Evolutionary conservation across 257 asterid genomes (phyloP), one percentile per base, ranked within the genome.

Genomic region (Solanum piurae): DNA sequence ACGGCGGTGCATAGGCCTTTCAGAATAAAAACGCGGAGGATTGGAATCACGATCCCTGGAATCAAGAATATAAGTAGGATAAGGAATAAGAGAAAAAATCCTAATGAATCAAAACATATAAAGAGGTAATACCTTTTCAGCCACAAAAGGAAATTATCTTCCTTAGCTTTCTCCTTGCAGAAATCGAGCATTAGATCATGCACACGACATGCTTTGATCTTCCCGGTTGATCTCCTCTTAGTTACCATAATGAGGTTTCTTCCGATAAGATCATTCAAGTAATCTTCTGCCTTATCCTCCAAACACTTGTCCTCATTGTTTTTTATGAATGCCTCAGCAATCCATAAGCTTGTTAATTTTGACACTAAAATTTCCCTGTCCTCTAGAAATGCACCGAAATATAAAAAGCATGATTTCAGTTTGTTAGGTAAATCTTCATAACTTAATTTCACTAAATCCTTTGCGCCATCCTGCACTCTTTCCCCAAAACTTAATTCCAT

Each of bases 391-490:
- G 69, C 44, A 21, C 86, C 21, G 23, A 83, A 83, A 83, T 83
- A 52, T 46, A 83, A 12, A 29, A 87, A 58, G 23, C 86, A 87
- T 9, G 74, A 12, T 87, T 86, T 90, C 88, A 88, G 72, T 79
- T 86, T 87, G 76, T 72, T 29, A 42, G 92, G 91, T 75, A 91
- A 37, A 36, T 89, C 68, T 34, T 90, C 87, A 9, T 89, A 90
- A 68, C 92, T 90, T 86, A 90, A 71, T 3, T 84, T 84, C 4
- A 36, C 34, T 60, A 34, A 38, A 8, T 36, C 86, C 12, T 60
- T 25, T n/a, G 84, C 37, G 3, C 60, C 84, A 77, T 12, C 62
- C n/a, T 42, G 84, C 36, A 77, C 34, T 25, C 13, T 27, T 25
- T 25, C 84, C 10, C 37, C 62, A 42, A 77, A 77, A 25, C 37